Evolutionary conservation across 2,329 filamentous ascomycete genomes (phyloP).

Genomic region (Colletotrichum chlorophyti): DNA sequence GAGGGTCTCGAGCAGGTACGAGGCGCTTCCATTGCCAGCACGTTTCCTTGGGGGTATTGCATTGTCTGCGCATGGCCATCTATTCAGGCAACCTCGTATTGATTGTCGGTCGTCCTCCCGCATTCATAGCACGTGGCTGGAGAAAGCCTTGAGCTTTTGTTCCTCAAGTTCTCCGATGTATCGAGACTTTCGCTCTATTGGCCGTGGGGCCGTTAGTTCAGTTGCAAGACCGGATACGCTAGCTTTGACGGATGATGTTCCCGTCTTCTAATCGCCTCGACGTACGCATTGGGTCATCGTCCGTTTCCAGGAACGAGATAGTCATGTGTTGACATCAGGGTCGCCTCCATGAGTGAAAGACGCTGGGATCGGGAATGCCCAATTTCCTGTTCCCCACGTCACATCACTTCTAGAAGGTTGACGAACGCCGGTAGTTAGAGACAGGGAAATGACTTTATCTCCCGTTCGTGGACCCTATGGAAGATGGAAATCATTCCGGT

Average conservation of each 20-base stretch:
- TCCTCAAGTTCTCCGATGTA: too few species aligned
- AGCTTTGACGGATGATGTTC: conserved; percentile 3
- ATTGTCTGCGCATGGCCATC: neutral
- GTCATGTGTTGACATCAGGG: conserved; percentile 5
- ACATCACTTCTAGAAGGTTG: conserved; percentile 30
- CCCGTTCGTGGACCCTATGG: conserved; percentile 17
- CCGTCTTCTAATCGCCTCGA: conserved; percentile 9
- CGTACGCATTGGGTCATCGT: conserved; percentile 5
- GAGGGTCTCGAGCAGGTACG: neutral
- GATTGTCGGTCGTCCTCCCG: conserved; percentile 12
- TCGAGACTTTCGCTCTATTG: conserved; percentile 10
- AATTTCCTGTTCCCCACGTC: conserved; percentile 30
- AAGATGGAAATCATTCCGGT: conserved; percentile 9
- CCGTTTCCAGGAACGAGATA: neutral
- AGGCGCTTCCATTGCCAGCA: neutral
- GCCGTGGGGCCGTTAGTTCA: conserved; percentile 12
- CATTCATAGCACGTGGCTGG: neutral
- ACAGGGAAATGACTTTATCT: conserved; percentile 30
- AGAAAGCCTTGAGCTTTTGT: neutral
- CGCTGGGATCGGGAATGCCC: conserved; percentile 6
- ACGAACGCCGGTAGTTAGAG: conserved; percentile 26
- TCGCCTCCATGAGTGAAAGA: conserved; percentile 4
- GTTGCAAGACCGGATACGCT: conserved; percentile 1
- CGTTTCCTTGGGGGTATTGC: neutral
- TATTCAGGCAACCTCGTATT: conserved; percentile 21